Evolutionary conservation across 169 alveolate species (phyloP).

Genomic region (Pseudocohnilembus persalinus): DNA sequence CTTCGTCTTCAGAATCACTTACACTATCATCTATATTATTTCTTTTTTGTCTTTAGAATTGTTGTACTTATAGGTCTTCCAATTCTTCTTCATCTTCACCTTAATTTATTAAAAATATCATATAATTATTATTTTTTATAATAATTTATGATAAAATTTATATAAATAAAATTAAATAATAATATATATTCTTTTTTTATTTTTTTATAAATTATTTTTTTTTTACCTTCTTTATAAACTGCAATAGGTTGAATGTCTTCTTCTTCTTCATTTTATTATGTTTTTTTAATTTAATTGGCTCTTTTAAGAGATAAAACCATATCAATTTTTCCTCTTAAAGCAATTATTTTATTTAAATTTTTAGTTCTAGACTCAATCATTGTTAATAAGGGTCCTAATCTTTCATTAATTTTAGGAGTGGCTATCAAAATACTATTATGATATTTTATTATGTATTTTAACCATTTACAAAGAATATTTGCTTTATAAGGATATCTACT

Average conservation of each 20-base stretch:
- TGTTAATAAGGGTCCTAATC: conserved; percentile 2
- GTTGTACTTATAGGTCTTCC: conserved; percentile 1
- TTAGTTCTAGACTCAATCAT: conserved; percentile 20
- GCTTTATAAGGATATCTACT: conserved; percentile 18
- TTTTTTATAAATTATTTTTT: not conserved
- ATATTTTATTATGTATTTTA: conserved; percentile 8
- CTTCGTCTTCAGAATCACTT: conserved; percentile 21
- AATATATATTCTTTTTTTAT: not conserved
- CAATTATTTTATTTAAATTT: conserved; percentile 21
- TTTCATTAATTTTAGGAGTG: conserved; percentile 7
- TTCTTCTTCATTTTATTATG: not conserved
- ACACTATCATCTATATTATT: conserved; percentile 6
- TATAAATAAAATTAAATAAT: no score
- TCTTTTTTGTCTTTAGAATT: conserved; percentile 3
- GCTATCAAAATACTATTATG: conserved; percentile 15
- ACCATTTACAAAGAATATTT: conserved; percentile 12
- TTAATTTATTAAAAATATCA: not conserved
- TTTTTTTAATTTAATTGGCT: not conserved
- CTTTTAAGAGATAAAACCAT: conserved; percentile 16
- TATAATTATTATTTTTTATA: no score
- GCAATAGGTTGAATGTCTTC: not conserved
- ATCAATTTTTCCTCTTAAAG: conserved; percentile 18
- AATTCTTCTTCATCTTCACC: conserved; percentile 4
- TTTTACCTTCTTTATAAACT: conserved; percentile 22
- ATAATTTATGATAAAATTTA: no score